A percentile compares a stretch with the other conserved stretches of the same genome.
These are phyloP conservation scores for Fraxinus sp. DNA, from an alignment of 305 asterid genomes.

Conservation along the genomic window DNA sequence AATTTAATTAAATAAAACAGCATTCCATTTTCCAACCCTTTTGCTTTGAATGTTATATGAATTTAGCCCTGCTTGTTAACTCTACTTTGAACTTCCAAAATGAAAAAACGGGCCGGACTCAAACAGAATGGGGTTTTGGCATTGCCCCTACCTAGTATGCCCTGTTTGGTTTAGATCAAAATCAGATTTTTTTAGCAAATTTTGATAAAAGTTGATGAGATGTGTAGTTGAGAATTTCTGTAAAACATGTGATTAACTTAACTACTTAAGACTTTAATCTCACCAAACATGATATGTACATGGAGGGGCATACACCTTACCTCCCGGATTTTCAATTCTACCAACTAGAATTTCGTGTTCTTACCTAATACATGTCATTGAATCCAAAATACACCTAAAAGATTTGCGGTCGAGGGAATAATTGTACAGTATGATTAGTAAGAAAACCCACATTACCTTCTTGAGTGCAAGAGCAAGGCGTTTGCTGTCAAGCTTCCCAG, in stretches of 20 bases:
- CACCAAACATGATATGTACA: not conserved
- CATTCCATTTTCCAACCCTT: not conserved
- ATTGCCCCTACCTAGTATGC: not conserved
- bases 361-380: not conserved
- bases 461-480: constrained; percentile 71
- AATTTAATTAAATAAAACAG: not conserved
- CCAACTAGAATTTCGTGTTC: not conserved
- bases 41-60: not conserved
- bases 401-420: not conserved
- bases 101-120: not conserved
- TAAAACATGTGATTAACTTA: too few relatives aligned
- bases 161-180: not conserved
- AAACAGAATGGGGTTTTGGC: not conserved
- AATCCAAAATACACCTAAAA: not conserved
- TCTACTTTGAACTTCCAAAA: not conserved
- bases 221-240: not conserved
- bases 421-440: not conserved
- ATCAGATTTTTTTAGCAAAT: not conserved
- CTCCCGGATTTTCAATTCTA: not conserved
- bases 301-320: not conserved
- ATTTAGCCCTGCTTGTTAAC: not conserved
- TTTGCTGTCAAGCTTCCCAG: constrained; percentile 63
- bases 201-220: not conserved
- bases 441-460: constrained; percentile 40
- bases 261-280: too few relatives aligned